Conservation (phyloP, 2,329 filamentous ascomycete genomes). For the Macrophomina pseudophaseolina region DNA sequence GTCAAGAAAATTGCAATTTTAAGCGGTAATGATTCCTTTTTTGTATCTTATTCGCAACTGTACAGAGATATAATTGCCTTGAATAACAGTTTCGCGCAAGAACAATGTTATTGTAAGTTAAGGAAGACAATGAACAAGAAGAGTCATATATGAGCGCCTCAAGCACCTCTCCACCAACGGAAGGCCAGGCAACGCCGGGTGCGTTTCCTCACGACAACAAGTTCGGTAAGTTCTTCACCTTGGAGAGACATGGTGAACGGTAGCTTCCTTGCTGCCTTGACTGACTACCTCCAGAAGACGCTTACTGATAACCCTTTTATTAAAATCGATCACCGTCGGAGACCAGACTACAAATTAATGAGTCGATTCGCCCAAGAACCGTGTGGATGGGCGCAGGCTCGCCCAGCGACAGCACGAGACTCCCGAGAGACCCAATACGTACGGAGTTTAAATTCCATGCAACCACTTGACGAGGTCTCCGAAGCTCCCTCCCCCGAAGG, state of each 20-base stretch:
- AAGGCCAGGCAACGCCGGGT: background rate
- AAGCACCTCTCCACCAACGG: no score
- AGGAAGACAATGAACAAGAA: no score
- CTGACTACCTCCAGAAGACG: background rate
- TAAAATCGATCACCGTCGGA: background rate
- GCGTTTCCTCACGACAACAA: background rate
- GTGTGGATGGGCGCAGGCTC: background rate
- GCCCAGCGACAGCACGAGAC: no score
- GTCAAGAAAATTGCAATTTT: no score
- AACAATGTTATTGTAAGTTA: no score
- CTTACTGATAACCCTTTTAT: background rate
- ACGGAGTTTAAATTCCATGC: background rate
- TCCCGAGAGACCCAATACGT: background rate
- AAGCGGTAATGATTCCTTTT: no score
- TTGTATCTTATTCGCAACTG: no score
- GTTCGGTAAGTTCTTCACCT: background rate
- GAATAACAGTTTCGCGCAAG: no score
- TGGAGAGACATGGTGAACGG: background rate
- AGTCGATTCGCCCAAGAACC: background rate
- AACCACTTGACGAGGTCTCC: background rate
- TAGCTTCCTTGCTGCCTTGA: background rate
- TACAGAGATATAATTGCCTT: no score
- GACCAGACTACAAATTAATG: background rate
- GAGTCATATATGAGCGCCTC: no score
- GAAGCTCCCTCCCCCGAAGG: background rate